phyloP scores from a whole-genome alignment of 805 yeast genomes.

The Ogataea populi-albae region DNA sequence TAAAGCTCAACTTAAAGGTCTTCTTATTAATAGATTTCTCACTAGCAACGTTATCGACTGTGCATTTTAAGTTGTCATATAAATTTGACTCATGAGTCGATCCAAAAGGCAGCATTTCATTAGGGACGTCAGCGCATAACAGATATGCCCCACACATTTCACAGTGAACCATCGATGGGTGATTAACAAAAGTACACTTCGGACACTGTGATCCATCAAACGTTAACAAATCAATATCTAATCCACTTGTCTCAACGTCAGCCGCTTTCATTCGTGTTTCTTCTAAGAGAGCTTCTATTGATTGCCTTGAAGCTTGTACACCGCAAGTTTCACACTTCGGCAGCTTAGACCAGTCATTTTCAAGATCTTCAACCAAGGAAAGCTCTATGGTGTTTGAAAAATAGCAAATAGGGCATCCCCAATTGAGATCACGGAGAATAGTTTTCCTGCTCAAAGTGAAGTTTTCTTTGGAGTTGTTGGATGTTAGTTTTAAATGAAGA shows the following conservation, averaged over 20 bases:
- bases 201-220: slow-evolving; percentile 43
- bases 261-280: slow-evolving; percentile 1
- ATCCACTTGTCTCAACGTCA: background rate
- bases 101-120: slow-evolving; percentile 8
- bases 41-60: slow-evolving; percentile 4
- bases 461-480: background rate
- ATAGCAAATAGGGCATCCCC: slow-evolving; percentile 93
- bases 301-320: slow-evolving; percentile 40
- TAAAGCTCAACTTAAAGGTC: slow-evolving; percentile 67
- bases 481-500: slow-evolving; percentile 16
- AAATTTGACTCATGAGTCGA: no score
- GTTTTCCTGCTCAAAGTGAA: background rate
- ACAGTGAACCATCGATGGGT: slow-evolving; percentile 71
- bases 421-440: slow-evolving; percentile 33
- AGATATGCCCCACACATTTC: slow-evolving; percentile 81
- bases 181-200: slow-evolving; percentile 67
- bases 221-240: slow-evolving; percentile 17
- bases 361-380: slow-evolving; percentile 14
- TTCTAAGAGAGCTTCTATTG: slow-evolving; percentile 27
- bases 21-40: slow-evolving; percentile 25
- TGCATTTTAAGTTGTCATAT: no score
- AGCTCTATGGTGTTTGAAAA: slow-evolving; percentile 50
- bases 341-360: slow-evolving; percentile 15
- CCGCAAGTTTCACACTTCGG: slow-evolving; percentile 66
- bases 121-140: slow-evolving; percentile 25